These are phyloP conservation scores for Jacaranda copaia DNA, from an alignment of 257 asterid species.

Conservation along the genomic window DNA sequence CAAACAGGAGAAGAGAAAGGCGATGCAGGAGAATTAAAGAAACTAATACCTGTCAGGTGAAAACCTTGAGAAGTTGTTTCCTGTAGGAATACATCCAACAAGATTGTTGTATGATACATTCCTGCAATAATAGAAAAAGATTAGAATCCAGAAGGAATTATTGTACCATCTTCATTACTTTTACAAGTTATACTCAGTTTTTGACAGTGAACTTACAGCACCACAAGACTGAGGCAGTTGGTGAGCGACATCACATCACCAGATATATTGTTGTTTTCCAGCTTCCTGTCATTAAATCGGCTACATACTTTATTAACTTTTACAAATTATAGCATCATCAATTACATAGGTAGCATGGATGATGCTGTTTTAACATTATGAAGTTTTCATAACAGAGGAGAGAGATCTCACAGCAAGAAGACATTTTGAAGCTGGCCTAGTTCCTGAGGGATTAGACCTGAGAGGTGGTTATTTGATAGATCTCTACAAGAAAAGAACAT, in stretches of 20 bases:
- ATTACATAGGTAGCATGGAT: not conserved
- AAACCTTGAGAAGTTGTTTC: slow-evolving; percentile 90
- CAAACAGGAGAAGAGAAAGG: not conserved
- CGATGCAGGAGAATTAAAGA: not conserved
- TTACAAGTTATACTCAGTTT: not conserved
- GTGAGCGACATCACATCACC: slow-evolving; percentile 79
- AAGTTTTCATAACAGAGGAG: not conserved
- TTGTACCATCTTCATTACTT: not conserved
- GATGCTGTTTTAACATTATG: not conserved
- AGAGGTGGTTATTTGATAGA: slow-evolving; percentile 82
- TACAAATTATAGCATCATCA: not conserved
- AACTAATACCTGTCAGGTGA: slow-evolving; percentile 68
- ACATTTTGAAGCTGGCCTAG: slow-evolving; percentile 90
- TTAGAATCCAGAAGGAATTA: not conserved
- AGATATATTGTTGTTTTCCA: slow-evolving; percentile 82
- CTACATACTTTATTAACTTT: not conserved
- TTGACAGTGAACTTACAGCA: slow-evolving; percentile 63
- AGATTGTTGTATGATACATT: slow-evolving; percentile 89
- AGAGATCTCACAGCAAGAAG: slow-evolving; percentile 70
- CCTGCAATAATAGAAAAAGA: slow-evolving; percentile 44
- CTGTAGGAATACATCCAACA: slow-evolving; percentile 79
- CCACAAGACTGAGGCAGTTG: slow-evolving; percentile 72
- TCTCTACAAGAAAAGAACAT: slow-evolving; percentile 59
- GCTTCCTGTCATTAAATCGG: slow-evolving; percentile 52
- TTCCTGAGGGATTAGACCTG: slow-evolving; percentile 85